phyloP scores from a whole-genome alignment of 805 yeast species.

The Candida insectalens region DNA sequence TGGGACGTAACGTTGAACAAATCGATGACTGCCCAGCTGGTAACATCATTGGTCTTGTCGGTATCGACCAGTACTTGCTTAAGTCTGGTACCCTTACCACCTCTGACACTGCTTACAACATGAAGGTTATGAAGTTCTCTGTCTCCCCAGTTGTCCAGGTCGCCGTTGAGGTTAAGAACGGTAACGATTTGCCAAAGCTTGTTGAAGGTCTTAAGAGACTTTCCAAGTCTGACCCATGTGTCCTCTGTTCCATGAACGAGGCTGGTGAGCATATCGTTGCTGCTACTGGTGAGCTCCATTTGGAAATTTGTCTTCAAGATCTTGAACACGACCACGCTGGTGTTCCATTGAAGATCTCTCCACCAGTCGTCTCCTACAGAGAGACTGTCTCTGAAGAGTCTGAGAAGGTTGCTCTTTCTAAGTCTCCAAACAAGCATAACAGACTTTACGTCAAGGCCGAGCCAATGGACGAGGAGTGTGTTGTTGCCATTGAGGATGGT shows the following conservation, averaged over 20 bases:
- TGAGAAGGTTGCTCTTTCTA: conserved; percentile 91
- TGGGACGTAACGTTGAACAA: conserved; percentile 98
- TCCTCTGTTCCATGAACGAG: conserved; percentile 73
- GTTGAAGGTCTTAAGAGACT: conserved; percentile 99
- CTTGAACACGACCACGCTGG: conserved; percentile 99
- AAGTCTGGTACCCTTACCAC: conserved; percentile 99
- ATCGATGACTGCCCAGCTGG: conserved; percentile 99
- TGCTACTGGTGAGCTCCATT: conserved; percentile 99
- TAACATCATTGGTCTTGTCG: conserved; percentile 99
- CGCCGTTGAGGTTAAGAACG: conserved; percentile 99
- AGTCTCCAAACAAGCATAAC: conserved; percentile 99
- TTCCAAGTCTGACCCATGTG: conserved; percentile 99
- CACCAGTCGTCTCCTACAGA: conserved; percentile 98
- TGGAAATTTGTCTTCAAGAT: conserved; percentile 95
- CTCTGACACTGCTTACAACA: conserved; percentile 93
- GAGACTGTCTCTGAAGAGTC: conserved; percentile 95
- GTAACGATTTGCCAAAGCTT: conserved; percentile 97
- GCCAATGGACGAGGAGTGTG: conserved; percentile 90
- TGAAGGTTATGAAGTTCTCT: conserved; percentile 99
- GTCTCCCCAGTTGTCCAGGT: conserved; percentile 99
- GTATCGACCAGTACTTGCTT: conserved; percentile 99
- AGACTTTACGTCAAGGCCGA: conserved; percentile 97
- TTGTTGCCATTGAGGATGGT: conserved; percentile 89
- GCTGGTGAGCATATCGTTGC: conserved; percentile 99
- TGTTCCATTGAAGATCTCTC: conserved; percentile 94